Evolutionary conservation across 371 early-diverging fungal genomes (phyloP).

Genomic region (Lichtheimia hyalospora): DNA sequence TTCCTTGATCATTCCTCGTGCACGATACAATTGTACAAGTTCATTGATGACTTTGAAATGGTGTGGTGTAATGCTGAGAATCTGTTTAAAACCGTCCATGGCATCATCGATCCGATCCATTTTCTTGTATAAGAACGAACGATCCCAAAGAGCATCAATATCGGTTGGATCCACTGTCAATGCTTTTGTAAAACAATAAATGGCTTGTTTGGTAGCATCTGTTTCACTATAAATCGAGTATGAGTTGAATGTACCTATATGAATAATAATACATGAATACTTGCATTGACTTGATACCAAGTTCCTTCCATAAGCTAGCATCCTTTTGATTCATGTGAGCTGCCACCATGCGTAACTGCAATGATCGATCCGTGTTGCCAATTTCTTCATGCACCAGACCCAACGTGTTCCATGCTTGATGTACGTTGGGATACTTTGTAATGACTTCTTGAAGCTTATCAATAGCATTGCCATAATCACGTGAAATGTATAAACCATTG

Average conservation of each 20-base stretch:
- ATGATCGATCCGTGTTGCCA: slow-evolving; percentile 72
- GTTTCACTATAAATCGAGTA: slow-evolving; percentile 53
- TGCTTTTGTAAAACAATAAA: slow-evolving; percentile 79
- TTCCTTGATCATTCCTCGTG: slow-evolving; percentile 45
- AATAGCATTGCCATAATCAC: slow-evolving; percentile 69
- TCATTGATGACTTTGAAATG: slow-evolving; percentile 61
- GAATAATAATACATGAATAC: slow-evolving; percentile 14
- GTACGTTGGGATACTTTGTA: slow-evolving; percentile 64
- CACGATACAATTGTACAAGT: slow-evolving; percentile 47
- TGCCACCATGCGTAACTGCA: slow-evolving; percentile 84
- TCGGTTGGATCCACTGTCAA: slow-evolving; percentile 64
- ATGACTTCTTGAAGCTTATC: slow-evolving; percentile 75
- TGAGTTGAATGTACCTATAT: background rate
- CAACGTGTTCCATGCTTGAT: slow-evolving; percentile 84
- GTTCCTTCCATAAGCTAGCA: slow-evolving; percentile 81
- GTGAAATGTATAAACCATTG: slow-evolving; percentile 68
- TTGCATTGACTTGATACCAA: slow-evolving; percentile 74
- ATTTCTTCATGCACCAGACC: slow-evolving; percentile 91
- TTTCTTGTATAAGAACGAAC: slow-evolving; percentile 61
- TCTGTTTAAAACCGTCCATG: slow-evolving; percentile 47
- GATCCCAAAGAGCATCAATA: slow-evolving; percentile 70
- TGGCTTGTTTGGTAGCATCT: slow-evolving; percentile 70
- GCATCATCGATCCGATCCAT: slow-evolving; percentile 45
- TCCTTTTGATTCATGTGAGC: slow-evolving; percentile 88
- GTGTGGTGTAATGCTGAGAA: slow-evolving; percentile 51